A percentile compares a stretch with the other conserved stretches of the same genome.
Evolutionary conservation across 257 asterid species (phyloP).

Genomic region (Thymus mandschuricus): DNA sequence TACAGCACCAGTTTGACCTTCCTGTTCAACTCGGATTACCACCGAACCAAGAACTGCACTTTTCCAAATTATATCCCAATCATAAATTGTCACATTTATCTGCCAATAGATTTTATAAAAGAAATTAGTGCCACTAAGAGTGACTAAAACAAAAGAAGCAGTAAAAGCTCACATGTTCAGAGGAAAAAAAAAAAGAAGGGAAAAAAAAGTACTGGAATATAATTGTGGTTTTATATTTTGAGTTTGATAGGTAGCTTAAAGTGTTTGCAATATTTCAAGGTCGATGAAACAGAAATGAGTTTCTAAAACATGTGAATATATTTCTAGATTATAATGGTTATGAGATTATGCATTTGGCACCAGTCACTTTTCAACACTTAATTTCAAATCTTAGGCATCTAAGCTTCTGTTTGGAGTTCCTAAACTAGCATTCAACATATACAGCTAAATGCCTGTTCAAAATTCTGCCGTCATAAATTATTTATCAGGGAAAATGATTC

Average conservation of each 20-base stretch:
- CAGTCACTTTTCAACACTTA: constrained; percentile 9
- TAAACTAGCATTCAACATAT: constrained; percentile 19
- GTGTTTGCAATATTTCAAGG: constrained; percentile 14
- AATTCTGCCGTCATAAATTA: background rate
- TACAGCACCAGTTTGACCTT: constrained; percentile 84
- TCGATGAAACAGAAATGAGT: constrained; percentile 8
- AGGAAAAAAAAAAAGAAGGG: background rate
- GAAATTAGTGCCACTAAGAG: constrained; percentile 37
- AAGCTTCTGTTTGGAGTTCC: constrained; percentile 15
- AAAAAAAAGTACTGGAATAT: constrained; percentile 11
- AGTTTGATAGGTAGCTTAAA: constrained; percentile 12
- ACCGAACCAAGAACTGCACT: constrained; percentile 98
- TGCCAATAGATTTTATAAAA: constrained; percentile 49
- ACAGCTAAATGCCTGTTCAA: background rate
- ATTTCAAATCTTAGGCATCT: constrained; percentile 6
- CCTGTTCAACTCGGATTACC: constrained; percentile 69
- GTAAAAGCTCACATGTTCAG: background rate
- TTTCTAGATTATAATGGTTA: background rate
- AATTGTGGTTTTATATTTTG: background rate
- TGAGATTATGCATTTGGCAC: constrained; percentile 9
- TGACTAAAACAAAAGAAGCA: constrained; percentile 19
- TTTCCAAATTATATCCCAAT: constrained; percentile 99
- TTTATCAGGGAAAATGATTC: constrained; percentile 1
- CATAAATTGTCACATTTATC: constrained; percentile 93
- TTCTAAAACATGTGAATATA: background rate